phyloP scores from a whole-genome alignment of 2,329 filamentous ascomycete genomes.

The Boeremia exigua region DNA sequence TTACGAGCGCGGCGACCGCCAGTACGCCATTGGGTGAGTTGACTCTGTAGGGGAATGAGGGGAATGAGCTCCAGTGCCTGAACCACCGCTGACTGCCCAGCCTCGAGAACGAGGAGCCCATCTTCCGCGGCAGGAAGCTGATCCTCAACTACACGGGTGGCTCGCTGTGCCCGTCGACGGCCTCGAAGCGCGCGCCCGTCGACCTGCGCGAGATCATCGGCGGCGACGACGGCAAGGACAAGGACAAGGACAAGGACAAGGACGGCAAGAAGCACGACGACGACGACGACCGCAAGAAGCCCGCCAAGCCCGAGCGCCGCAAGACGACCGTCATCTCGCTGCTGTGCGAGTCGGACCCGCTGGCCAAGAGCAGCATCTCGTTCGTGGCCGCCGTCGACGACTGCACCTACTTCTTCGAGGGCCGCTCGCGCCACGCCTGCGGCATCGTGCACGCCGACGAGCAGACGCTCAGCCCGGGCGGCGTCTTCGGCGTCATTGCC shows the following conservation, averaged over 20 bases:
- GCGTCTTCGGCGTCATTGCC: slow-evolving; percentile 87
- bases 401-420: slow-evolving; percentile 95
- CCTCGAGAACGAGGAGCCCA: slow-evolving; percentile 59
- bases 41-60: no score
- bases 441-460: slow-evolving; percentile 67
- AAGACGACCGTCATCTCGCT: slow-evolving; percentile 91
- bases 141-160: slow-evolving; percentile 59
- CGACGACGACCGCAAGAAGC: slow-evolving; percentile 42
- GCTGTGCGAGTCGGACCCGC: slow-evolving; percentile 84
- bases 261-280: slow-evolving; percentile 39
- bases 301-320: slow-evolving; percentile 60
- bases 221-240: slow-evolving; percentile 39
- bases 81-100: slow-evolving; percentile 52
- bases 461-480: slow-evolving; percentile 69
- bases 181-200: slow-evolving; percentile 33
- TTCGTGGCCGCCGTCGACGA: slow-evolving; percentile 91
- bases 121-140: slow-evolving; percentile 70
- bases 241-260: slow-evolving; percentile 51
- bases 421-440: slow-evolving; percentile 85
- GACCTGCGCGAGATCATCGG: slow-evolving; percentile 51
- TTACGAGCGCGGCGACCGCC: slow-evolving; percentile 69
- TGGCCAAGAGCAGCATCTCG: slow-evolving; percentile 72
- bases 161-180: slow-evolving; percentile 52
- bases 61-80: no score
- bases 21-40: slow-evolving; percentile 79